phyloP scores from a whole-genome alignment of 2,329 filamentous ascomycete genomes.

The Ilyonectria mors-panacis region DNA sequence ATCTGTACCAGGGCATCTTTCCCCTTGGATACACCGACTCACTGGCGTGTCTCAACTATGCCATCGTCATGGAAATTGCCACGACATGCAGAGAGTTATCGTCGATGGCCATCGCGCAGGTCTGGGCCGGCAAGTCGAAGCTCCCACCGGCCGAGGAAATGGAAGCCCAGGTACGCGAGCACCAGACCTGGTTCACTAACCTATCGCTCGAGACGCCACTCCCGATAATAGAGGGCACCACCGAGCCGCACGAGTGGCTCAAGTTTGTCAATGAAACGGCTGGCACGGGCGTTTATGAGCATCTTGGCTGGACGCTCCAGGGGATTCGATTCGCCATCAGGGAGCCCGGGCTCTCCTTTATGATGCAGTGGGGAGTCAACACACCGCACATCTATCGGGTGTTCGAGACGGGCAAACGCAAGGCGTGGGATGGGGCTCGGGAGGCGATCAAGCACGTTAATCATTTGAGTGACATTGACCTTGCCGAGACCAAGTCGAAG shows the following conservation, averaged over 20 bases:
- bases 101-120: slow-evolving; percentile 57
- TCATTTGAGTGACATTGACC: slow-evolving; percentile 33
- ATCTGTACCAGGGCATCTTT: slow-evolving; percentile 60
- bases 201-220: slow-evolving; percentile 30
- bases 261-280: slow-evolving; percentile 56
- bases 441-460: slow-evolving; percentile 47
- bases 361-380: slow-evolving; percentile 55
- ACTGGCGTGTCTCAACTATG: slow-evolving; percentile 57
- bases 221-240: slow-evolving; percentile 36
- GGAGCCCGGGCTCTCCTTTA: slow-evolving; percentile 54
- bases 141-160: slow-evolving; percentile 55
- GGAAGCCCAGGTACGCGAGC: slow-evolving; percentile 42
- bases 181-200: slow-evolving; percentile 33
- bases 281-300: slow-evolving; percentile 57
- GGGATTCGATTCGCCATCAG: slow-evolving; percentile 56
- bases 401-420: slow-evolving; percentile 56
- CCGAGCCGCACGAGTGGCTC: slow-evolving; percentile 52
- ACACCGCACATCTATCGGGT: slow-evolving; percentile 57
- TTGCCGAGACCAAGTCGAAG: slow-evolving; percentile 27
- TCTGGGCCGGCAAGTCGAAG: slow-evolving; percentile 55
- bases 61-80: slow-evolving; percentile 51
- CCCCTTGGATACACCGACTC: slow-evolving; percentile 56
- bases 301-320: slow-evolving; percentile 56
- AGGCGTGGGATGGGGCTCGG: slow-evolving; percentile 55
- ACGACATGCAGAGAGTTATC: slow-evolving; percentile 58